Evolutionary conservation across 306 rosid species (phyloP).

Genomic region (Dalbergia cochinchinensis): DNA sequence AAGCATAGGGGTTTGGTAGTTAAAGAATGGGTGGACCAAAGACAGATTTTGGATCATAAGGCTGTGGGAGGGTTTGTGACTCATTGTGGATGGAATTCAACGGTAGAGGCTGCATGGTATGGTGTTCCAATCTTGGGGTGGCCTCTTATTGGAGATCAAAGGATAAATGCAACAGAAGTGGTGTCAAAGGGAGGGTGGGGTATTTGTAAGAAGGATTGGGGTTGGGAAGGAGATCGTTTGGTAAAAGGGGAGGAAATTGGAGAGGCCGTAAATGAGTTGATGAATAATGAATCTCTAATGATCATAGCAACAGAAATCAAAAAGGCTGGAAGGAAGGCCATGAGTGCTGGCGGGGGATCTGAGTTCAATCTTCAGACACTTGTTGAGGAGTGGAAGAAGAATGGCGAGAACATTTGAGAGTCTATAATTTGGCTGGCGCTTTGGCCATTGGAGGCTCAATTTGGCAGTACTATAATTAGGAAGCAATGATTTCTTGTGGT

Average conservation of each 20-base stretch:
- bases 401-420: not conserved
- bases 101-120: slow-evolving; percentile 55
- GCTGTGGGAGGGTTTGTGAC: slow-evolving; percentile 66
- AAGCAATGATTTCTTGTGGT: too few relatives aligned
- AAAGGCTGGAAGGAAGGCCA: slow-evolving; percentile 50
- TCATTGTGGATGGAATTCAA: slow-evolving; percentile 72
- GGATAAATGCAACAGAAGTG: slow-evolving; percentile 57
- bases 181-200: slow-evolving; percentile 61
- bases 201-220: slow-evolving; percentile 63
- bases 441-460: too few relatives aligned
- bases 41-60: slow-evolving; percentile 48
- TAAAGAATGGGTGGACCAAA: slow-evolving; percentile 65
- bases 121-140: slow-evolving; percentile 68
- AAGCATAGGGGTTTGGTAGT: slow-evolving; percentile 57
- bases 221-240: slow-evolving; percentile 51
- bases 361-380: slow-evolving; percentile 38
- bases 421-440: not conserved
- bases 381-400: slow-evolving; percentile 44
- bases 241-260: slow-evolving; percentile 68
- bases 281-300: slow-evolving; percentile 50
- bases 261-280: slow-evolving; percentile 58
- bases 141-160: slow-evolving; percentile 71
- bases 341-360: slow-evolving; percentile 50
- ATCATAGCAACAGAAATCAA: slow-evolving; percentile 39
- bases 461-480: too few relatives aligned